phyloP scores from a whole-genome alignment of 768 basidiomycete species.

The Baorangia bicolor region DNA sequence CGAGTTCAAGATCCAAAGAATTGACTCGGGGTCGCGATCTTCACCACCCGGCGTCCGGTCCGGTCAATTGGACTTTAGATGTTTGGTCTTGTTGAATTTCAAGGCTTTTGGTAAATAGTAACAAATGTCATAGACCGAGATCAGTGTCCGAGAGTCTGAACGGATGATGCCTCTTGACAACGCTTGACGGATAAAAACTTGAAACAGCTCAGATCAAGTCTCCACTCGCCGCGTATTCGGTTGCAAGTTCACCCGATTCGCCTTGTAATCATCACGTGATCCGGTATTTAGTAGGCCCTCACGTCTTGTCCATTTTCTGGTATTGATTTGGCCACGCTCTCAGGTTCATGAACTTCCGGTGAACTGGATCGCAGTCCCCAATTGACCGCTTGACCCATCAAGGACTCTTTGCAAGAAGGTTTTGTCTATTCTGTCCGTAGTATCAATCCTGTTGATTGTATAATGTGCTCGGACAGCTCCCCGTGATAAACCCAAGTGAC shows the following conservation, averaged over 20 bases:
- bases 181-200: too few species aligned
- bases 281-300: not conserved
- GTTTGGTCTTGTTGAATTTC: conserved; percentile 8
- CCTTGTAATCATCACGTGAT: conserved; percentile 6
- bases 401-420: conserved; percentile 11
- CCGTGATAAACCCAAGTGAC: not conserved
- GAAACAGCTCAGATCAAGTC: not conserved
- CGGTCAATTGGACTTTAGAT: too few species aligned
- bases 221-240: not conserved
- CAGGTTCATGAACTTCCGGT: conserved; percentile 1
- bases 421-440: not conserved
- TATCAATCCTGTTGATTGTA: not conserved
- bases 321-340: not conserved
- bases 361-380: not conserved
- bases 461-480: conserved; percentile 1
- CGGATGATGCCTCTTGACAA: not conserved
- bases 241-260: not conserved
- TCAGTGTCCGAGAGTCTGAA: too few species aligned
- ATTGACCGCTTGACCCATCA: not conserved
- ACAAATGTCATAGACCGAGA: not conserved
- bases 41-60: too few species aligned
- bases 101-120: not conserved
- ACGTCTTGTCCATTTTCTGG: not conserved
- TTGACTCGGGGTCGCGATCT: too few species aligned
- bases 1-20: too few species aligned